Conservation (phyloP, 805 yeast species). For the Monosporozyma servazzii region DNA sequence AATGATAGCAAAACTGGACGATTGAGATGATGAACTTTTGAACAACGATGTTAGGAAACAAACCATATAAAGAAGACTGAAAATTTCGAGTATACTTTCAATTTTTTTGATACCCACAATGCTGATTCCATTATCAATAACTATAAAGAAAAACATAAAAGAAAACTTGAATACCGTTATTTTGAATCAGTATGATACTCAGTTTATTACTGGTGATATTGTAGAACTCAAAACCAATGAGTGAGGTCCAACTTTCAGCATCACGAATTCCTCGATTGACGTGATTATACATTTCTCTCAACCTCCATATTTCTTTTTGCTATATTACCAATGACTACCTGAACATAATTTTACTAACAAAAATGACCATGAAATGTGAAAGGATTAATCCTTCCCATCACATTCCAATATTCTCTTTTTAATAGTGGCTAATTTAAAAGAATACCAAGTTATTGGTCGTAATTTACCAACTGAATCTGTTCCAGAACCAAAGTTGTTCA, state of each 20-base stretch:
- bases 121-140: background rate
- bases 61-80: background rate
- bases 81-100: background rate
- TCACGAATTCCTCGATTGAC: too few relatives aligned
- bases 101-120: background rate
- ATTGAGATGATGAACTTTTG: background rate
- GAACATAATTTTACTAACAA: background rate
- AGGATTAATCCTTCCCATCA: slow-evolving; percentile 2
- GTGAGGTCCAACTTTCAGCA: too few relatives aligned
- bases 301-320: background rate
- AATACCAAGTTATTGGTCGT: slow-evolving; percentile 99
- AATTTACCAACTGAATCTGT: slow-evolving; percentile 98
- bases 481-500: slow-evolving; percentile 99
- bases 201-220: background rate
- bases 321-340: background rate
- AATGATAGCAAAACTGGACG: background rate
- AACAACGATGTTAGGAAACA: background rate
- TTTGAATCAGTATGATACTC: background rate
- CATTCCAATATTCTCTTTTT: background rate
- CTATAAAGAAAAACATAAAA: background rate
- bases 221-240: background rate
- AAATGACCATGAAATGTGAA: too few relatives aligned
- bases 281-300: background rate
- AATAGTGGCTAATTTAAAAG: slow-evolving; percentile 90
- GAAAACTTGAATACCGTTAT: background rate